These are phyloP conservation scores for Pyrenopolyporus hunteri DNA, from an alignment of 495 filamentous ascomycete species.

Conservation along the genomic window DNA sequence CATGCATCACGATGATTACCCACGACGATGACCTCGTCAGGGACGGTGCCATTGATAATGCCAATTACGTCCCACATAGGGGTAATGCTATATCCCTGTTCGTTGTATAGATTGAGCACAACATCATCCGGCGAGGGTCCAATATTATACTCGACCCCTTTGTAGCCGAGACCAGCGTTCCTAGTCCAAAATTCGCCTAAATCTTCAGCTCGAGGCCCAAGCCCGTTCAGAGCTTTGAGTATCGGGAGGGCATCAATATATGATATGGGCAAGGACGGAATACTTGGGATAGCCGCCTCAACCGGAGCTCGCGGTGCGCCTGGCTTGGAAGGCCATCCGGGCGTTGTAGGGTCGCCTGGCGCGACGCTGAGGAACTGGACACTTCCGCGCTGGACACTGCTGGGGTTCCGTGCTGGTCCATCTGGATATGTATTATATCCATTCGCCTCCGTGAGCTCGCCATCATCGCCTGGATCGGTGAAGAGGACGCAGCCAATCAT, in stretches of 20 bases:
- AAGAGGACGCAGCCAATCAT: conserved; percentile 89
- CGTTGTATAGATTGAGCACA: conserved; percentile 81
- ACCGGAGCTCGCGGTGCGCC: conserved; percentile 79
- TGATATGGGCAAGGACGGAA: conserved; percentile 92
- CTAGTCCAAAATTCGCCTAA: conserved; percentile 75
- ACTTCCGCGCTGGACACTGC: conserved; percentile 91
- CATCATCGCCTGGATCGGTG: conserved; percentile 89
- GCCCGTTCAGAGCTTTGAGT: conserved; percentile 84
- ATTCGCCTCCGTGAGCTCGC: conserved; percentile 77
- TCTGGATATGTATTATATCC: conserved; percentile 82
- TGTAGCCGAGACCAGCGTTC: conserved; percentile 75
- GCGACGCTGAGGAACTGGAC: conserved; percentile 76
- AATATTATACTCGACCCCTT: conserved; percentile 88
- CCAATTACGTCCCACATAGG: conserved; percentile 96
- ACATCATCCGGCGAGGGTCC: conserved; percentile 82
- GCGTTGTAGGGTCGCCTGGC: conserved; percentile 78
- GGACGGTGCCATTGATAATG: conserved; percentile 86
- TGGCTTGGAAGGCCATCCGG: conserved; percentile 92
- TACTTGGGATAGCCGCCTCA: conserved; percentile 72
- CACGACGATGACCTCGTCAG: conserved; percentile 82
- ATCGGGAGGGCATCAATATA: conserved; percentile 86
- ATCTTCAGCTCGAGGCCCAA: conserved; percentile 78
- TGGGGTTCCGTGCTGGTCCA: conserved; percentile 86
- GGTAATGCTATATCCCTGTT: conserved; percentile 87
- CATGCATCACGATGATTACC: conserved; percentile 97